These are phyloP conservation scores for Tulasnella sp. DNA, from an alignment of 768 basidiomycete species.

Conservation along the genomic window DNA sequence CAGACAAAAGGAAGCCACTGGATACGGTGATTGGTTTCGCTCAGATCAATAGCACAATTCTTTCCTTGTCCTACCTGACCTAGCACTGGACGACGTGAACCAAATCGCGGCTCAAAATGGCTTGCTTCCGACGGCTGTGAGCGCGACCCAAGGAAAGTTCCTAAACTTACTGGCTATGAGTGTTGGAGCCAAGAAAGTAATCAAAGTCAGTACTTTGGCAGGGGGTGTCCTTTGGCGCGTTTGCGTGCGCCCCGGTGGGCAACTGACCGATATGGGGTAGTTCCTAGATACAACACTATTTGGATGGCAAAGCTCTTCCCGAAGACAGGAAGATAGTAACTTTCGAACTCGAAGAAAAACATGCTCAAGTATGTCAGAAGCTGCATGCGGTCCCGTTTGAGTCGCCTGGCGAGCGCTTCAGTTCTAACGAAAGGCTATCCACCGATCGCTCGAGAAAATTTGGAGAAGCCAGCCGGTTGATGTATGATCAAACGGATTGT, in stretches of 20 bases:
- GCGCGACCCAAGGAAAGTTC: conserved; percentile 47
- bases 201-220: conserved; percentile 61
- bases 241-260: not conserved
- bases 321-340: conserved; percentile 31
- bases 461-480: too few species aligned
- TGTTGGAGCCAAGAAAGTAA: conserved; percentile 46
- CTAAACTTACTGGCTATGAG: conserved; percentile 45
- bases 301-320: conserved; percentile 31
- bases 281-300: conserved; percentile 30
- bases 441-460: conserved; percentile 52
- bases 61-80: conserved; percentile 17
- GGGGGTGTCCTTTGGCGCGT: conserved; percentile 41
- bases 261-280: too few species aligned
- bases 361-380: conserved; percentile 27
- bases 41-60: conserved; percentile 19
- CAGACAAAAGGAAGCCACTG: not conserved
- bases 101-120: conserved; percentile 15
- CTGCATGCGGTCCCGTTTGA: not conserved
- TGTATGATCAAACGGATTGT: too few species aligned
- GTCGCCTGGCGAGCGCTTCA: not conserved
- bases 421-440: not conserved
- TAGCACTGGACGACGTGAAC: conserved; percentile 17
- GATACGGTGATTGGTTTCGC: conserved; percentile 10
- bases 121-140: conserved; percentile 23
- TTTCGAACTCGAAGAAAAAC: conserved; percentile 28